Evolutionary conservation across 2,329 filamentous ascomycete genomes (phyloP), one percentile per base, ranked within the genome.

Genomic region (Aureobasidium zeae): DNA sequence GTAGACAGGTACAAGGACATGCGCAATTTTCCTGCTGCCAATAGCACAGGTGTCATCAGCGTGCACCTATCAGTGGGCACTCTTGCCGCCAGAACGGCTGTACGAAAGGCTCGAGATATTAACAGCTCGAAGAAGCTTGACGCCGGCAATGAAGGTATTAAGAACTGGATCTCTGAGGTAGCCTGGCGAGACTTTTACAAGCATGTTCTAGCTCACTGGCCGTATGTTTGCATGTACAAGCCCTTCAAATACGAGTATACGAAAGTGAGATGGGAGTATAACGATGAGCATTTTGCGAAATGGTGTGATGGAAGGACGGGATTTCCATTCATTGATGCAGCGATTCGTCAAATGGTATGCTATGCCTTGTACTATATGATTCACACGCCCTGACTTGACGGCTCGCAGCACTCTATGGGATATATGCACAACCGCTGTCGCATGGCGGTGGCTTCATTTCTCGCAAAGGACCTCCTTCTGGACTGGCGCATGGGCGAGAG

Each of bases 141-240:
- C 48, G 74, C 68, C 1, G 81, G 82, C 0, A 71, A 73, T 15
- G 63, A 74, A 12, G 84, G 83, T 0, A 80, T 84, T 45, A 68
- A 73, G 38, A 69, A 71, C 0, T 93, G 85, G 85, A 86, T 91
- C 50, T 79, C 79, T 42, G 86, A 93, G 60, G 71, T 93, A 3
- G 86, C 84, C 0, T 91, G 86, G 86, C 71, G 86, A 11, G 86
- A 93, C 55, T 93, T 93, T 56, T 93, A 93, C 65, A 86, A 81
- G 55, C 84, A 91, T 58, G 83, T 94, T 3, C 65, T 94, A 4
- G 83, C 80, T 0, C 68, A 88, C 48, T 94, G 86, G 85, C 88
- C 88, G 0, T 88, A 87, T 54, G 70, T 87, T 5, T 86, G 77
- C 57, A 84, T 85, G 81, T 77, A 77, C 61, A 83, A 83, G 52